These are phyloP conservation scores for Ceratocystis ficicola DNA, from an alignment of 2,329 filamentous ascomycete genomes.

Conservation along the genomic window DNA sequence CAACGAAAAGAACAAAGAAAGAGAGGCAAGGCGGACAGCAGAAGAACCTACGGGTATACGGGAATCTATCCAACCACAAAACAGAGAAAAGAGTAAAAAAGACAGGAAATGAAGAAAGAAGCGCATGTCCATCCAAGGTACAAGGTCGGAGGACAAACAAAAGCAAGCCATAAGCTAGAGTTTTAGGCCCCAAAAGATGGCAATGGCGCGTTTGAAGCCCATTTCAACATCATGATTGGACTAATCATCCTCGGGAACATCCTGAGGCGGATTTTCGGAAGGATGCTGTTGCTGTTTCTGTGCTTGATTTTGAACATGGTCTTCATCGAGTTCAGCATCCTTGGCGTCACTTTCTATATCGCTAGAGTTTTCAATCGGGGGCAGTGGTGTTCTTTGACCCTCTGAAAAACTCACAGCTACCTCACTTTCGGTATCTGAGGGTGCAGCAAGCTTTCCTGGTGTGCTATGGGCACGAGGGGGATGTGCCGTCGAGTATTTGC, in stretches of 20 bases:
- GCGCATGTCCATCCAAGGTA: neutral
- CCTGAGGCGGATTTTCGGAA: constrained; percentile 25
- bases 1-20: constrained; percentile 11
- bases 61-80: constrained; percentile 6
- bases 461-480: constrained; percentile 33
- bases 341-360: constrained; percentile 23
- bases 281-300: neutral
- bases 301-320: neutral
- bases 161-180: neutral
- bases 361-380: constrained; percentile 36
- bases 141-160: neutral
- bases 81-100: constrained; percentile 9
- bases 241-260: neutral
- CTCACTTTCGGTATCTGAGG: constrained; percentile 49
- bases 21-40: neutral
- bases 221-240: constrained; percentile 23
- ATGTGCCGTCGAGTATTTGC: constrained; percentile 46
- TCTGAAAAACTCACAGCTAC: constrained; percentile 49
- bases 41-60: constrained; percentile 8
- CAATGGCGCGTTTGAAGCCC: constrained; percentile 27
- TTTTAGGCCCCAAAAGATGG: constrained; percentile 29
- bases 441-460: constrained; percentile 34
- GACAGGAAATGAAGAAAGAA: constrained; percentile 1
- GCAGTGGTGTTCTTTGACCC: constrained; percentile 43
- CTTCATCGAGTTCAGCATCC: neutral